phyloP scores from a whole-genome alignment of 441 rosid genomes.

The Gossypium aridum region DNA sequence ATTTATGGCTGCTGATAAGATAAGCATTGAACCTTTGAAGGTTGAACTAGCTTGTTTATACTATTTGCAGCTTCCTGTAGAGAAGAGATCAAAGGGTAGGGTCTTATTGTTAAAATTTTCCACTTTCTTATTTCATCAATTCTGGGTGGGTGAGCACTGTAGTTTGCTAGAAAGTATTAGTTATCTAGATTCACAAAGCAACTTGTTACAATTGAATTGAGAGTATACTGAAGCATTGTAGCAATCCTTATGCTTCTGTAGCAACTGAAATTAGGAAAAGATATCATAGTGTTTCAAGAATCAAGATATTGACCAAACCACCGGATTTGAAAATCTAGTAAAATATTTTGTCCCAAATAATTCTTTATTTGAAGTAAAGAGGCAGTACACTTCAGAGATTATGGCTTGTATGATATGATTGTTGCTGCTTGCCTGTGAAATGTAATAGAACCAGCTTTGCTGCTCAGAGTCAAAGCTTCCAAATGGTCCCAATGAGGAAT shows the following conservation, averaged over 20 bases:
- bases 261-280: neutral
- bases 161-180: neutral
- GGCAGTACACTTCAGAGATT: neutral
- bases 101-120: neutral
- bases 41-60: slow-evolving; percentile 83
- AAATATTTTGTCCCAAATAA: neutral
- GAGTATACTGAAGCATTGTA: neutral
- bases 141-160: neutral
- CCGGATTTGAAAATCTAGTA: neutral
- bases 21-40: slow-evolving; percentile 50
- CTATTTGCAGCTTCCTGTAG: slow-evolving; percentile 67
- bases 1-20: slow-evolving; percentile 26
- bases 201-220: neutral
- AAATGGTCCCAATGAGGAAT: neutral
- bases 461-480: neutral
- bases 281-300: neutral
- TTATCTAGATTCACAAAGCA: slow-evolving; percentile 1
- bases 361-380: neutral
- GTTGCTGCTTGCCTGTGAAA: neutral
- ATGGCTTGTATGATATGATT: neutral
- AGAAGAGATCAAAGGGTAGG: slow-evolving; percentile 78
- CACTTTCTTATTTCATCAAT: slow-evolving; percentile 5
- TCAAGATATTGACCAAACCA: neutral
- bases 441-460: neutral
- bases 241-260: neutral